phyloP scores from a whole-genome alignment of 345 rosid species.

The Syzygium aqueum region DNA sequence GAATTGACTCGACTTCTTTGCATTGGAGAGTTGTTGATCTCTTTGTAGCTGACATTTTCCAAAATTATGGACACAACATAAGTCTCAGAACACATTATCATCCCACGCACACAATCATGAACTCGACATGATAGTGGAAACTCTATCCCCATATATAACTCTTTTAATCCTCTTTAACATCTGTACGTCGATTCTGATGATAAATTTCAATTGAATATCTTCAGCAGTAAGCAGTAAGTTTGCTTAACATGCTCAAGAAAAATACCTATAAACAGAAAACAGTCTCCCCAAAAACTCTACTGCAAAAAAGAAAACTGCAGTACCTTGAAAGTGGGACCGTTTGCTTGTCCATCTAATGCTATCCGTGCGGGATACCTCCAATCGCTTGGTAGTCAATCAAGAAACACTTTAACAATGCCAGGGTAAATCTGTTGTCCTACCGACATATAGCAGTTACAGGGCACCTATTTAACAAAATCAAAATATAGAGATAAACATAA shows the following conservation, averaged over 20 bases:
- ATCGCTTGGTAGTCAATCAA: background rate
- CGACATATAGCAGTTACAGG: background rate
- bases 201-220: background rate
- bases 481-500: background rate
- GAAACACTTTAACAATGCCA: background rate
- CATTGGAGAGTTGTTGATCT: background rate
- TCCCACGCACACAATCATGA: background rate
- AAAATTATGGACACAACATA: background rate
- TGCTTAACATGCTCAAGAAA: background rate
- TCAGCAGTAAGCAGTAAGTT: background rate
- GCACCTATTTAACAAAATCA: background rate
- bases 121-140: background rate
- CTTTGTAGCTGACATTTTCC: background rate
- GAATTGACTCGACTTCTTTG: background rate
- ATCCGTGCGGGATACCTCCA: background rate
- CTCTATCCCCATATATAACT: background rate
- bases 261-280: background rate
- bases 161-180: background rate
- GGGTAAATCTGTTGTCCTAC: background rate
- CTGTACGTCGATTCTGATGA: background rate
- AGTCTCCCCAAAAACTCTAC: background rate
- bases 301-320: background rate
- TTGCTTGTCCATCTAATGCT: background rate
- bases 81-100: background rate
- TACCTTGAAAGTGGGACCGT: background rate